Percentiles rank a stretch among this genome's conserved stretches.
Evolutionary conservation across 2,329 filamentous ascomycete genomes (phyloP).

Genomic region (Chaetomiaceae sp.): DNA sequence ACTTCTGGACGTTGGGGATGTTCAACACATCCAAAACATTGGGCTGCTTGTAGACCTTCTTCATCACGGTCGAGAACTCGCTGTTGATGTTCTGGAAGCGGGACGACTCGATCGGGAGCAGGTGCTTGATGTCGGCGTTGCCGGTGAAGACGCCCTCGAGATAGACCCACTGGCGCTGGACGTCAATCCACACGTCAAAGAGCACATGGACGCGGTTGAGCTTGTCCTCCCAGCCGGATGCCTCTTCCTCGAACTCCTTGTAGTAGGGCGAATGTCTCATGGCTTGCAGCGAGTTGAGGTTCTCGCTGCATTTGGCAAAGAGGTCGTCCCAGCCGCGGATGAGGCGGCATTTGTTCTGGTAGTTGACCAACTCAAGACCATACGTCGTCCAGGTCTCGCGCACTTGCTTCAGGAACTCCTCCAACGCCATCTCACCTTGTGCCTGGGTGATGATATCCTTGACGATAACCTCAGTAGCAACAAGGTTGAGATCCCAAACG

Average conservation of each 20-base stretch:
- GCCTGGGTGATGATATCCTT: constrained; percentile 92
- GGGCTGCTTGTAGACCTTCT: constrained; percentile 96
- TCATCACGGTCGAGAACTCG: constrained; percentile 98
- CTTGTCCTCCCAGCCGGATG: constrained; percentile 95
- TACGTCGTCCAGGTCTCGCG: constrained; percentile 97
- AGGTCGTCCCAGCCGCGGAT: constrained; percentile 98
- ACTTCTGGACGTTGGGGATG: constrained; percentile 94
- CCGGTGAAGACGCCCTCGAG: constrained; percentile 98
- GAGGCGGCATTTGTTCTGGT: constrained; percentile 95
- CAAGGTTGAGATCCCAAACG: constrained; percentile 94
- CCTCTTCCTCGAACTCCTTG: constrained; percentile 98
- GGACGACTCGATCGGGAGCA: constrained; percentile 92
- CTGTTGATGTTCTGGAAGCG: constrained; percentile 99
- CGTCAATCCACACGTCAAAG: constrained; percentile 99
- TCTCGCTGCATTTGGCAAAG: constrained; percentile 97
- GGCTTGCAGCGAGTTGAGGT: constrained; percentile 92
- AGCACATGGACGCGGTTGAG: constrained; percentile 94
- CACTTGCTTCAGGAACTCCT: constrained; percentile 95
- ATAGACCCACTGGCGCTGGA: constrained; percentile 99
- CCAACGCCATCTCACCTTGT: constrained; percentile 95
- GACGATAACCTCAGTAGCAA: constrained; percentile 80
- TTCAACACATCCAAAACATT: constrained; percentile 94
- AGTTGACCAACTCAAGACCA: constrained; percentile 87
- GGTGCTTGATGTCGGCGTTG: constrained; percentile 97
- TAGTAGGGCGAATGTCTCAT: constrained; percentile 99